Evolutionary conservation across 345 rosid species (phyloP), one percentile per base, ranked within the genome.

Genomic region (Citrus medica): DNA sequence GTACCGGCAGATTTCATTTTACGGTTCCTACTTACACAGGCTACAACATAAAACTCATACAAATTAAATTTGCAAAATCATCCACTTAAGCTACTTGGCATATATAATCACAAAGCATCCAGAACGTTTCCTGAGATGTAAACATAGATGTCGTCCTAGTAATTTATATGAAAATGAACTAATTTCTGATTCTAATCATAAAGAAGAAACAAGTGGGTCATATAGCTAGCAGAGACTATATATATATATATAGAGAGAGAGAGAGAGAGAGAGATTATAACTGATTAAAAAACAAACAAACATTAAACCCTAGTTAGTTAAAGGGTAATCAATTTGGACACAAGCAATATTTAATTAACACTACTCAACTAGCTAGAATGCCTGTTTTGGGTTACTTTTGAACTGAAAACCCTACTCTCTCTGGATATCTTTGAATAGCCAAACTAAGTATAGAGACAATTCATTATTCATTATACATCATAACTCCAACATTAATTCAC

Each of bases 381-480:
- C 80, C 70, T 6, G 9, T 42, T 80, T 33, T 62, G 62, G 76
- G 28, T 51, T 71, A 28, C 53, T 62, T 63, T 62, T 27, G 27
- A 21, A 63, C 48, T 32, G 42, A 28, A 55, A 63, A 68, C 67
- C 66, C 25, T 56, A 58, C 67, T 10, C 56, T 28, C 28, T 37
- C 22, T 27, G 51, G 13, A 53, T 56, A 62, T 22, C 10, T 73
- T 51, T 73, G 60, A 24, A 32, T 10, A 48, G 68, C 76, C 63
- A 73, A 76, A 76, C 24, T 19, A 69, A 67, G 61, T 25, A 55
- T 7, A 79, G 21, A 78, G 76, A 74, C 73, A 76, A 69, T 35
- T 42, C 56, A 35, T 19, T 16, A 53, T 53, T 17, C 22, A 5
- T 46, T 16, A 13, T 12, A 51, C 37, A 35, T 42, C 51, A 12